These are phyloP conservation scores for Hymenoscyphus linearis DNA, from an alignment of 2,329 filamentous ascomycete genomes.

Conservation along the genomic window DNA sequence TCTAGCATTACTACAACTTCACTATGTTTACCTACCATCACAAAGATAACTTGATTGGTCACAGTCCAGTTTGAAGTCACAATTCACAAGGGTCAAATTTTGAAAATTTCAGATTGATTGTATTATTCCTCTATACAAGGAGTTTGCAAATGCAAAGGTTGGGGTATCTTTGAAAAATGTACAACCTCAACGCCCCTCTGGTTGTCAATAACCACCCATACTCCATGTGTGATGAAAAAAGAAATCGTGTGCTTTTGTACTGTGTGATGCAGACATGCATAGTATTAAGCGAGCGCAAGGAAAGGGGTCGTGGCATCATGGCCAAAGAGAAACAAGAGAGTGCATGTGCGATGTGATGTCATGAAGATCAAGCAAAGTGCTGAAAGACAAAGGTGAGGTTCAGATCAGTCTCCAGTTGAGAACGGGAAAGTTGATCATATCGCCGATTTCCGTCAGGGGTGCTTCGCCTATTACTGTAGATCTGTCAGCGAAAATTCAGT, in stretches of 20 bases:
- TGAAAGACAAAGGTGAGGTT: background rate
- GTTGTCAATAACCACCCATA: background rate
- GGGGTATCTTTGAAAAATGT: background rate
- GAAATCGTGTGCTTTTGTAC: background rate
- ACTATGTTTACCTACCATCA: too few species aligned
- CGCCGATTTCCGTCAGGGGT: background rate
- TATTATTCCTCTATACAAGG: background rate
- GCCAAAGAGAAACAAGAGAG: background rate
- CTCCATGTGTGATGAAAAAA: background rate
- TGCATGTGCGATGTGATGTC: background rate
- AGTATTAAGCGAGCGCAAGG: background rate
- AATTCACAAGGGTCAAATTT: background rate
- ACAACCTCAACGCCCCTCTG: background rate
- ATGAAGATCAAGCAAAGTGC: background rate
- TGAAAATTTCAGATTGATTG: background rate
- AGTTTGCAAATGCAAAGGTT: background rate
- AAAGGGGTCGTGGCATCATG: background rate
- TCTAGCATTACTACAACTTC: too few species aligned
- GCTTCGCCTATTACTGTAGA: background rate
- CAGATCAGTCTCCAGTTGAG: background rate
- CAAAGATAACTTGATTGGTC: too few species aligned
- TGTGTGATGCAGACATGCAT: background rate
- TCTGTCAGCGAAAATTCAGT: background rate
- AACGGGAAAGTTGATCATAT: background rate
- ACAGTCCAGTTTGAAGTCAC: background rate